Evolutionary conservation across 192 early-diverging fungal species (phyloP), one percentile per base, ranked within the genome.

Genomic region (Coemansia sp.): DNA sequence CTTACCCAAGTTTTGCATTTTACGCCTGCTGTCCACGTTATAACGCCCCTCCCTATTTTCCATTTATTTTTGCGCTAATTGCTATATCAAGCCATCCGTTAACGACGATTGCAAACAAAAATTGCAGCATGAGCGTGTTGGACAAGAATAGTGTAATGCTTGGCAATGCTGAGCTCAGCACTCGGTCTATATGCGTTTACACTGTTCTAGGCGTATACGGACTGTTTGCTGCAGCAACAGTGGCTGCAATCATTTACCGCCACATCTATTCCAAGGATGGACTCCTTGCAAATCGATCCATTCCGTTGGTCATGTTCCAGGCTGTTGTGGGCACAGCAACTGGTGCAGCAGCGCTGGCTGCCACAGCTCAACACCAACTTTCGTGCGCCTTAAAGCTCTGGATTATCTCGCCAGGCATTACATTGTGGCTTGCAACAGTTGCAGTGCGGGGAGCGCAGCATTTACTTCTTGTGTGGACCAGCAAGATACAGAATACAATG

Each of bases 381-480:
- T 61, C 76, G 3, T 79, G 76, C 26, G 67, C 64, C 2, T 16
- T 73, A 9, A 79, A 66, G 64, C 55, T 79, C 16, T 79, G 76
- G 76, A 23, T 50, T 6, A 16, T 79, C 6, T 73, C 72, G 10
- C 12, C 59, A 2, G 76, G 76, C 25, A 62, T 79, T 12, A 39
- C 70, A 37, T 47, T 57, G 23, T 79, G 76, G 76, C 52, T 79
- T 45, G 26, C 59, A 10, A 21, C 48, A 0, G 52, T 79, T 12
- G 43, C 67, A 11, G 67, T 52, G 17, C 76, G 76, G 6, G 69
- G 69, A 17, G 26, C 51, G 19, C 75, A 78, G 57, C 61, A 47
- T 16, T 43, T 55, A 17, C 35, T 61, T 29, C 60, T 61, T 50
- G 26, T 19, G 10, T 27, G 60, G 61, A 10, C 35, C n/a, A 63